These are phyloP conservation scores for Rosa chinensis DNA, from an alignment of 306 rosid genomes.

Conservation along the genomic window DNA sequence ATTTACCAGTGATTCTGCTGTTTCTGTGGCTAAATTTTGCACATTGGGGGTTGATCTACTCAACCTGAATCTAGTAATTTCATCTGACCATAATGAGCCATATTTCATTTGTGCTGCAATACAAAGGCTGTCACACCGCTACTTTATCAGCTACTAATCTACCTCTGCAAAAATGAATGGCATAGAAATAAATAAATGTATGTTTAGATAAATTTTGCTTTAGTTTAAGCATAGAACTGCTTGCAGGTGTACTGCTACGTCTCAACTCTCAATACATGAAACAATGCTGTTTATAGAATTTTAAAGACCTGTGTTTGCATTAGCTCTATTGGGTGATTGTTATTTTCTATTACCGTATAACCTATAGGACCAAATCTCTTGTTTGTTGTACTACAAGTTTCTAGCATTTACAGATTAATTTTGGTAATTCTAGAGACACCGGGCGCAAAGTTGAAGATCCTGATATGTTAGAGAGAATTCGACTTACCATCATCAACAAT, in stretches of 20 bases:
- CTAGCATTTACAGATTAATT: slow-evolving; percentile 31
- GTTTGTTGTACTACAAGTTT: slow-evolving; percentile 17
- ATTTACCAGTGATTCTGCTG: not conserved
- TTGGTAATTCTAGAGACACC: slow-evolving; percentile 55
- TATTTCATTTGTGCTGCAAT: not conserved
- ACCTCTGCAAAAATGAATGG: not conserved
- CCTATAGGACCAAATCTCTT: not conserved
- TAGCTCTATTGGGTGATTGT: not conserved
- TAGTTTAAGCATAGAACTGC: not conserved
- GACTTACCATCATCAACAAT: slow-evolving; percentile 90
- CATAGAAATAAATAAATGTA: not conserved
- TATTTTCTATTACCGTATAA: not conserved
- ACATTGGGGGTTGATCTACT: slow-evolving; percentile 1
- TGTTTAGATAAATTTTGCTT: not conserved
- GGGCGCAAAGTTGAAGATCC: slow-evolving; percentile 99
- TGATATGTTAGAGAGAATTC: slow-evolving; percentile 86
- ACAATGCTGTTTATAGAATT: not conserved
- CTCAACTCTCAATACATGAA: not conserved
- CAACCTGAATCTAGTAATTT: not conserved
- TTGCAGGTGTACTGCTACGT: not conserved
- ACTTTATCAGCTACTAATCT: not conserved
- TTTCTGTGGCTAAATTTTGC: slow-evolving; percentile 1
- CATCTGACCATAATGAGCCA: not conserved
- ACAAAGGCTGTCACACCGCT: not conserved
- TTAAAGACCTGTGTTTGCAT: not conserved